phyloP scores from a whole-genome alignment of 1,284 basidiomycete species.

The Pseudomicrostroma phylloplanum region DNA sequence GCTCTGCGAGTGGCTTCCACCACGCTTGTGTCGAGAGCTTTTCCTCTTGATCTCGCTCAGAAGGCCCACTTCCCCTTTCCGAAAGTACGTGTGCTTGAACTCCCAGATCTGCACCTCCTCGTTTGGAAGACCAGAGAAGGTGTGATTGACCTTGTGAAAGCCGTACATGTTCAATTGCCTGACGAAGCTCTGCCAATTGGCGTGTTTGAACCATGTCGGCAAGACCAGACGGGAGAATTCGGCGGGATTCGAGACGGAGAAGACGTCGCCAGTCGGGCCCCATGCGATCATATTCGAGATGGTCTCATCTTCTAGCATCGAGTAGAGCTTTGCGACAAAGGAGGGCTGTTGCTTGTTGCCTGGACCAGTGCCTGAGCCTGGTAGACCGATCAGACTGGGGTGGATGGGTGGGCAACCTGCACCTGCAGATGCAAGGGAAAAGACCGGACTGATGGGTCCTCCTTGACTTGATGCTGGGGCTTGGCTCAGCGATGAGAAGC shows the following conservation, averaged over 20 bases:
- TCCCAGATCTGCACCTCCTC: slow-evolving; percentile 46
- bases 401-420: slow-evolving; percentile 34
- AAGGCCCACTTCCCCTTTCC: slow-evolving; percentile 35
- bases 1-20: slow-evolving; percentile 18
- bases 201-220: slow-evolving; percentile 47
- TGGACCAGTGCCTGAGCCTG: slow-evolving; percentile 29
- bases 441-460: too few relatives aligned
- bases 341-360: slow-evolving; percentile 42
- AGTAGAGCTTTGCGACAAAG: slow-evolving; percentile 43
- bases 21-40: slow-evolving; percentile 33
- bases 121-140: slow-evolving; percentile 33
- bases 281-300: slow-evolving; percentile 39
- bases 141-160: slow-evolving; percentile 47
- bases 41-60: slow-evolving; percentile 44
- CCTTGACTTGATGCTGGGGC: neutral
- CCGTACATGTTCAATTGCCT: slow-evolving; percentile 43
- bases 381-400: slow-evolving; percentile 33
- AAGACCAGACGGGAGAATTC: slow-evolving; percentile 40
- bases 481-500: neutral
- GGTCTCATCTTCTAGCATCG: slow-evolving; percentile 42
- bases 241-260: slow-evolving; percentile 41
- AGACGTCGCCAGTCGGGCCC: slow-evolving; percentile 34
- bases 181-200: slow-evolving; percentile 47
- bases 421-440: neutral
- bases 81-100: slow-evolving; percentile 39